Percentiles rank a stretch among this genome's conserved stretches.
phyloP scores from a whole-genome alignment of 371 early-diverging fungal species.

The Mucor plumbeus region DNA sequence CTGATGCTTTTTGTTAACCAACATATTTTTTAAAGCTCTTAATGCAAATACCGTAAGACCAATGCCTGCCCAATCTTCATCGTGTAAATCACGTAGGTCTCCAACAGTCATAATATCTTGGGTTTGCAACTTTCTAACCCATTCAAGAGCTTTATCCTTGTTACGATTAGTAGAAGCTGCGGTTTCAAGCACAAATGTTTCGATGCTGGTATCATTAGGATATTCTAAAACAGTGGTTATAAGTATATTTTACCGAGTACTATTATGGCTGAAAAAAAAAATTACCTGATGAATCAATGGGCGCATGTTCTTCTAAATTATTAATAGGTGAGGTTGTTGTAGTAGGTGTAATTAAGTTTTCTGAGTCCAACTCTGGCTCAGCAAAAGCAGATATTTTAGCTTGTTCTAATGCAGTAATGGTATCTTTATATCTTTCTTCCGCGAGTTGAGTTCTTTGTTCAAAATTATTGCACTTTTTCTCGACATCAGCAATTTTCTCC shows the following conservation, averaged over 20 bases:
- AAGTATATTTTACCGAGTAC: no score
- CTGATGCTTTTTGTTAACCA: conserved; percentile 60
- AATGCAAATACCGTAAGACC: conserved; percentile 89
- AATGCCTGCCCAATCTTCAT: conserved; percentile 80
- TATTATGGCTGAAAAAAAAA: background rate
- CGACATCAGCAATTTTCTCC: conserved; percentile 38
- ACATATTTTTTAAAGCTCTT: conserved; percentile 82
- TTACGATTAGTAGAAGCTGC: conserved; percentile 71
- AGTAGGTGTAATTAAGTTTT: background rate
- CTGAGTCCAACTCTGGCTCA: conserved; percentile 7
- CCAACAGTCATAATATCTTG: conserved; percentile 88
- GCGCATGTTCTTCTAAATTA: conserved; percentile 5
- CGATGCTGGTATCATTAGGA: conserved; percentile 67
- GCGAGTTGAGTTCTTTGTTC: conserved; percentile 36
- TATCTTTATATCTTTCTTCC: conserved; percentile 47
- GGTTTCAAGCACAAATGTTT: conserved; percentile 74
- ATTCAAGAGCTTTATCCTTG: conserved; percentile 76
- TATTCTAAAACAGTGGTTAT: conserved; percentile 45
- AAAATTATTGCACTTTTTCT: conserved; percentile 41
- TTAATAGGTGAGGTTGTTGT: background rate
- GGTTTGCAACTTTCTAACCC: conserved; percentile 70
- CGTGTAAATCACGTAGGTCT: conserved; percentile 76
- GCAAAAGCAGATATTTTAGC: conserved; percentile 15
- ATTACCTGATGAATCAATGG: conserved; percentile 14
- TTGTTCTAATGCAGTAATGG: conserved; percentile 38